Conservation (phyloP, 805 yeast species). For the Lachancea dasiensis region DNA sequence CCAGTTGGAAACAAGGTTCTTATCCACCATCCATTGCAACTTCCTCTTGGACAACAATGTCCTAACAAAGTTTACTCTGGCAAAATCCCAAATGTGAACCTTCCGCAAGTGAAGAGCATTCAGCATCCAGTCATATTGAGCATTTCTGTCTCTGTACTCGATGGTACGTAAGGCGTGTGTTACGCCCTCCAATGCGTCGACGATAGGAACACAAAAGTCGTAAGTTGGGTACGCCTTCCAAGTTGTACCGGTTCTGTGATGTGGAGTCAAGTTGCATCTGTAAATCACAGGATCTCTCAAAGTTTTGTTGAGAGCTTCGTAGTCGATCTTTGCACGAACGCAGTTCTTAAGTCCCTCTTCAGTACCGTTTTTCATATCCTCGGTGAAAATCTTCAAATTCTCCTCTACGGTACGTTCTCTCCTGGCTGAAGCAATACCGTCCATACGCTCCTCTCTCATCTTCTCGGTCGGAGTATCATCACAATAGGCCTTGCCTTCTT, state of each 20-base stretch:
- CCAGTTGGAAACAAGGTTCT: constrained; percentile 84
- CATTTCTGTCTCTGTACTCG: constrained; percentile 98
- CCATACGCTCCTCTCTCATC: constrained; percentile 99
- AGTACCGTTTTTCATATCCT: constrained; percentile 92
- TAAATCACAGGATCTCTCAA: constrained; percentile 97
- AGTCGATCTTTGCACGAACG: constrained; percentile 94
- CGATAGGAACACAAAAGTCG: constrained; percentile 97
- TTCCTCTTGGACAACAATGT: constrained; percentile 95
- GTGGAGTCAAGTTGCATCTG: constrained; percentile 96
- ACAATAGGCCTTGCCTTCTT: constrained; percentile 94
- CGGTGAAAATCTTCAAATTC: constrained; percentile 75
- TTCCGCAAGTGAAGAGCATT: constrained; percentile 75
- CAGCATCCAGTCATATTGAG: constrained; percentile 96
- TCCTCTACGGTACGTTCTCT: constrained; percentile 93
- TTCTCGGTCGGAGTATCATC: constrained; percentile 92
- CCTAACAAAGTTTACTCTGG: constrained; percentile 93
- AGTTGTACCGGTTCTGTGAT: constrained; percentile 85
- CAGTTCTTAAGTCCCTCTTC: constrained; percentile 89
- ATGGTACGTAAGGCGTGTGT: constrained; percentile 97
- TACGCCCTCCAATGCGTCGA: constrained; percentile 93
- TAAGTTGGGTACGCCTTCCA: constrained; percentile 99
- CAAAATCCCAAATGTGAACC: constrained; percentile 97
- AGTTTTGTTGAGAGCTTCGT: constrained; percentile 86
- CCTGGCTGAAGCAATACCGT: constrained; percentile 87
- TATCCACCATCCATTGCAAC: constrained; percentile 98